phyloP scores from a whole-genome alignment of 192 early-diverging fungal species.

The Phycomyces nitens region DNA sequence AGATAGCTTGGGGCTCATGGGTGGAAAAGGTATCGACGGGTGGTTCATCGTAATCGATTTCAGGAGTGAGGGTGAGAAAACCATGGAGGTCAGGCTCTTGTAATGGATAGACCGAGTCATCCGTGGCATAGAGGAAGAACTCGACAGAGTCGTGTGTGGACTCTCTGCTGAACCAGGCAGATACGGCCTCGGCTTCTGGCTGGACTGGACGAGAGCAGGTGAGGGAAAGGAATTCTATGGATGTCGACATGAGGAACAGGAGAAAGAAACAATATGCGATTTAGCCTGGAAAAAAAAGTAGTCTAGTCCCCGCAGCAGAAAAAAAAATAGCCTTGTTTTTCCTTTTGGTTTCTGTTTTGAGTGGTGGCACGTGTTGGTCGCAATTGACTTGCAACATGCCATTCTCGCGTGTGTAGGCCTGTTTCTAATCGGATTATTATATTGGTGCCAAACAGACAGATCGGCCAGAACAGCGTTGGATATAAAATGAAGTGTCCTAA shows the following conservation, averaged over 20 bases:
- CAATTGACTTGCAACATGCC: not conserved
- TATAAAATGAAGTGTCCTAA: no score
- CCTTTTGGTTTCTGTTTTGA: no score
- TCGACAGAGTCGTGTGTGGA: slow-evolving; percentile 17
- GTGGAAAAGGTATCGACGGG: slow-evolving; percentile 3
- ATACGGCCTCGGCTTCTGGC: not conserved
- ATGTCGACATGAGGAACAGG: not conserved
- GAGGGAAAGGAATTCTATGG: slow-evolving; percentile 4
- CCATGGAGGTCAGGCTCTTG: slow-evolving; percentile 10
- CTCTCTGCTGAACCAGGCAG: not conserved
- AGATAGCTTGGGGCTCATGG: slow-evolving; percentile 12
- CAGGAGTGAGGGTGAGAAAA: slow-evolving; percentile 17
- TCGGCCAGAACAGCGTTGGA: no score
- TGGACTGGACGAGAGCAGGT: not conserved
- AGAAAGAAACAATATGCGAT: not conserved
- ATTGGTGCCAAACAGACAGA: no score
- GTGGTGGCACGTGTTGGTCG: not conserved
- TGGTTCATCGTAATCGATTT: not conserved
- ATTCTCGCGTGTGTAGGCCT: not conserved
- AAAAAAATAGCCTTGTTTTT: no score
- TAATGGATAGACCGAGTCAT: slow-evolving; percentile 6
- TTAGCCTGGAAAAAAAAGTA: not conserved
- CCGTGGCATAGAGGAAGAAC: slow-evolving; percentile 9
- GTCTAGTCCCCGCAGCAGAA: no score
- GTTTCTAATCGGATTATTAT: no score